These are phyloP conservation scores for Teunomyces cretensis DNA, from an alignment of 805 yeast species.

Conservation along the genomic window DNA sequence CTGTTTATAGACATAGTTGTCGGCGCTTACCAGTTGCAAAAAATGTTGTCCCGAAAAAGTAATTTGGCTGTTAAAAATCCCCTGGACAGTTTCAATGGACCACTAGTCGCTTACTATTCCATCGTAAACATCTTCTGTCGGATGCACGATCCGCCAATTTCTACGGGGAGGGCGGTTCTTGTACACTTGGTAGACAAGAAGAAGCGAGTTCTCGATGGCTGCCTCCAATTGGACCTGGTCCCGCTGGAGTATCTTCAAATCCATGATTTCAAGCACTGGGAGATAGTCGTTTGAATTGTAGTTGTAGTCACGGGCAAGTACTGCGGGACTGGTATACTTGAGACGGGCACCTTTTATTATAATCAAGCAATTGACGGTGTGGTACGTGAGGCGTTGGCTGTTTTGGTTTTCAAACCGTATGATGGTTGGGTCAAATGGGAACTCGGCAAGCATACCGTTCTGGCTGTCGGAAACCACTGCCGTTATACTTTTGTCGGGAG, in stretches of 20 bases:
- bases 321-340: conserved; percentile 15
- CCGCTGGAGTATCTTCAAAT: conserved; percentile 31
- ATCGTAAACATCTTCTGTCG: conserved; percentile 2
- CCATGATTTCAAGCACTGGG: conserved; percentile 27
- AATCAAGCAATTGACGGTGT: conserved; percentile 26
- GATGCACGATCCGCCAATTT: background rate
- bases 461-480: conserved; percentile 32
- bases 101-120: conserved; percentile 11
- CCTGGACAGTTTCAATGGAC: background rate
- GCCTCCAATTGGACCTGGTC: conserved; percentile 22
- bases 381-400: conserved; percentile 34
- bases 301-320: conserved; percentile 3
- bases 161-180: background rate
- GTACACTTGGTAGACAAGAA: background rate
- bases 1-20: background rate
- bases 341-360: conserved; percentile 27
- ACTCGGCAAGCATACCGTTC: conserved; percentile 28
- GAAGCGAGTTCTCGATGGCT: background rate
- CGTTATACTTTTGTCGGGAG: conserved; percentile 23
- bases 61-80: background rate
- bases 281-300: conserved; percentile 12
- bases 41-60: background rate
- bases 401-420: conserved; percentile 29
- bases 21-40: conserved; percentile 2
- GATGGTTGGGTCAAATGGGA: conserved; percentile 27